phyloP scores from a whole-genome alignment of 2,329 filamentous ascomycete genomes.

The Penicillium hordei region DNA sequence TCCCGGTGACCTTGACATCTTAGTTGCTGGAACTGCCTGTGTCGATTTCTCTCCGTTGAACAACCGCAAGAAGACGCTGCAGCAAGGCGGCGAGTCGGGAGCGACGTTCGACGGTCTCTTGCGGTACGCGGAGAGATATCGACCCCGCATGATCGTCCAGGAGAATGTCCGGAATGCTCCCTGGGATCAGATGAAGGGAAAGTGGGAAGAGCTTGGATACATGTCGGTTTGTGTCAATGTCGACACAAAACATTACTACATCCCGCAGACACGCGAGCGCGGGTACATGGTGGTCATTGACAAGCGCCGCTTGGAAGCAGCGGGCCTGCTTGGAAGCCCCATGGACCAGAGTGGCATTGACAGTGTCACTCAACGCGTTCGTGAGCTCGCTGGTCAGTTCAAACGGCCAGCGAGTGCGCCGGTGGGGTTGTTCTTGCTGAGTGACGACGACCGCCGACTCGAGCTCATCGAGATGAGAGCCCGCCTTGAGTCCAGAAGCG shows the following conservation, averaged over 20 bases:
- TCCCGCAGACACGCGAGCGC: constrained; percentile 68
- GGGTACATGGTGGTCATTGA: constrained; percentile 62
- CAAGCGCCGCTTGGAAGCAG: constrained; percentile 23
- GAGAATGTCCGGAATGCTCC: constrained; percentile 68
- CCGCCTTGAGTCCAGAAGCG: constrained; percentile 34
- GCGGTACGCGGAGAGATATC: constrained; percentile 54
- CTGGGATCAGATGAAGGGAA: constrained; percentile 55
- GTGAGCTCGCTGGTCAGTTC: constrained; percentile 45
- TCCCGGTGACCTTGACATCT: constrained; percentile 60
- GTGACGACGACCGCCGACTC: constrained; percentile 56
- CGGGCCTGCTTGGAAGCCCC: constrained; percentile 20
- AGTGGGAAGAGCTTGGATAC: constrained; percentile 58
- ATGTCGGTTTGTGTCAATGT: constrained; percentile 50
- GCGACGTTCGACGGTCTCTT: constrained; percentile 65
- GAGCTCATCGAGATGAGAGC: constrained; percentile 51
- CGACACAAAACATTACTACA: constrained; percentile 70
- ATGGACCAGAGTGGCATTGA: constrained; percentile 35
- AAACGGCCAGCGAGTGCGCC: constrained; percentile 61
- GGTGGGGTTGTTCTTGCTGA: constrained; percentile 61
- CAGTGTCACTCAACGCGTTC: constrained; percentile 16
- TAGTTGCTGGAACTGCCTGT: constrained; percentile 73
- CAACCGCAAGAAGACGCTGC: constrained; percentile 51
- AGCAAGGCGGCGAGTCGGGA: constrained; percentile 62
- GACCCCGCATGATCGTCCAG: constrained; percentile 65
- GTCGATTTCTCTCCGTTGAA: constrained; percentile 73